phyloP scores from a whole-genome alignment of 176 grass and related monocot species.

The Eleusine indica region DNA sequence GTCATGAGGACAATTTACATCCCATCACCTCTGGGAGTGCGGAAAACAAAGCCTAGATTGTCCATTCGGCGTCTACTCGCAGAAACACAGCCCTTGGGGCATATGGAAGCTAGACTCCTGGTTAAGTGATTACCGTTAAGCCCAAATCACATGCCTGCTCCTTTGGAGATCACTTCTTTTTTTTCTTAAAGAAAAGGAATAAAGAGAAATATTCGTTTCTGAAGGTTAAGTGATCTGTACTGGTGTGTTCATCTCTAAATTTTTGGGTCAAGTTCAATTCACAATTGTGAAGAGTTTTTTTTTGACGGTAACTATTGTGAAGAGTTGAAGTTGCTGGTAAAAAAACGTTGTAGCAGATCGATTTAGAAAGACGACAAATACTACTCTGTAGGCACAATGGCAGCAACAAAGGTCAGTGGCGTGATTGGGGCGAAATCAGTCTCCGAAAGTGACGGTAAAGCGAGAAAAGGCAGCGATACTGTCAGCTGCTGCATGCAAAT shows the following conservation, averaged over 20 bases:
- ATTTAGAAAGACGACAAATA: slow-evolving; percentile 20
- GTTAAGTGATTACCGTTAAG: neutral
- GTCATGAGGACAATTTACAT: slow-evolving; percentile 44
- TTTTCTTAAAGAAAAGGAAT: too few relatives aligned
- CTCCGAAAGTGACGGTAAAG: slow-evolving; percentile 58
- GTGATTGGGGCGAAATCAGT: slow-evolving; percentile 59
- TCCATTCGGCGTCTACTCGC: slow-evolving; percentile 25
- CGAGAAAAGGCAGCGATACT: slow-evolving; percentile 39
- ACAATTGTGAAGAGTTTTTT: too few relatives aligned
- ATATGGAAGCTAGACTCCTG: neutral
- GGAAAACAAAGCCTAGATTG: slow-evolving; percentile 28
- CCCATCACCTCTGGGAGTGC: slow-evolving; percentile 29
- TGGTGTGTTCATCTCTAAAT: neutral
- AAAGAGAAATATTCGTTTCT: neutral
- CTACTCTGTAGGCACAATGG: slow-evolving; percentile 1
- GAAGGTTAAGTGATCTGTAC: neutral
- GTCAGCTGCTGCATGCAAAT: slow-evolving; percentile 24
- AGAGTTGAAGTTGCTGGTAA: neutral
- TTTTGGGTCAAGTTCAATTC: neutral
- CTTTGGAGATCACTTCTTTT: neutral
- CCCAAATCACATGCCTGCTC: neutral
- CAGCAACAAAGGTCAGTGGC: slow-evolving; percentile 19
- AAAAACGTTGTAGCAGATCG: neutral
- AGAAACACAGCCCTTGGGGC: neutral
- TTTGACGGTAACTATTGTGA: neutral